A percentile compares a stretch with the other conserved stretches of the same genome.
These are phyloP conservation scores for Acanthochlamys bracteata DNA, from an alignment of 106 monocot species.

Conservation along the genomic window DNA sequence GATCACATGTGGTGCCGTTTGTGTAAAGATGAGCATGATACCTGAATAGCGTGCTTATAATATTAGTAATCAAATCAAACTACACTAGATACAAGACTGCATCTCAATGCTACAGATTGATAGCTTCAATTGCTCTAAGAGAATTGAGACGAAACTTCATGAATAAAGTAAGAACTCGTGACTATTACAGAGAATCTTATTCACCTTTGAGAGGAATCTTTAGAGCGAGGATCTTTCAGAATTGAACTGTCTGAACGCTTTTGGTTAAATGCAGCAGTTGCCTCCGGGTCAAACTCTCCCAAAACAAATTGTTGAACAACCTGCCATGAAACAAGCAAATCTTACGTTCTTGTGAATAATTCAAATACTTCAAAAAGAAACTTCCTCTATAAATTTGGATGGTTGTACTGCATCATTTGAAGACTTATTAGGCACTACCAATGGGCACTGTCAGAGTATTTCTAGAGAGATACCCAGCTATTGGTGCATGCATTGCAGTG, in stretches of 20 bases:
- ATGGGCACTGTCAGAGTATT: too few species aligned
- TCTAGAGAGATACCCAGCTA: too few species aligned
- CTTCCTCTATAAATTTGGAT: too few species aligned
- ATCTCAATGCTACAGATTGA: too few species aligned
- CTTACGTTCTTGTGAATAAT: neutral
- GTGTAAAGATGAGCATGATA: slow-evolving; percentile 74
- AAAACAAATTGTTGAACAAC: slow-evolving; percentile 66
- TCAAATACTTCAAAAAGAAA: neutral
- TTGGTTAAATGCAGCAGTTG: slow-evolving; percentile 48
- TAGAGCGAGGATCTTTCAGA: slow-evolving; percentile 74
- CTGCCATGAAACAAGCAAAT: slow-evolving; percentile 15
- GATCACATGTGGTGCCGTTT: slow-evolving; percentile 85
- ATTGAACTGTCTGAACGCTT: slow-evolving; percentile 49
- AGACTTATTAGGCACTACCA: too few species aligned
- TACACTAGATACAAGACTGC: too few species aligned
- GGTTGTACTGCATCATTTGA: too few species aligned
- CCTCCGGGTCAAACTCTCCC: slow-evolving; percentile 55
- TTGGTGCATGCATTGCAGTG: too few species aligned
- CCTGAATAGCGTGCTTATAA: slow-evolving; percentile 18
- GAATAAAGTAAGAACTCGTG: neutral
- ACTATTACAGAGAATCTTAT: neutral
- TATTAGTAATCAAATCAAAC: too few species aligned
- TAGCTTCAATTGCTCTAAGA: too few species aligned
- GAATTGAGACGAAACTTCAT: too few species aligned
- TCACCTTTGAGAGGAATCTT: slow-evolving; percentile 76